phyloP scores from a whole-genome alignment of 257 asterid genomes.

The Gentiana dahurica region DNA sequence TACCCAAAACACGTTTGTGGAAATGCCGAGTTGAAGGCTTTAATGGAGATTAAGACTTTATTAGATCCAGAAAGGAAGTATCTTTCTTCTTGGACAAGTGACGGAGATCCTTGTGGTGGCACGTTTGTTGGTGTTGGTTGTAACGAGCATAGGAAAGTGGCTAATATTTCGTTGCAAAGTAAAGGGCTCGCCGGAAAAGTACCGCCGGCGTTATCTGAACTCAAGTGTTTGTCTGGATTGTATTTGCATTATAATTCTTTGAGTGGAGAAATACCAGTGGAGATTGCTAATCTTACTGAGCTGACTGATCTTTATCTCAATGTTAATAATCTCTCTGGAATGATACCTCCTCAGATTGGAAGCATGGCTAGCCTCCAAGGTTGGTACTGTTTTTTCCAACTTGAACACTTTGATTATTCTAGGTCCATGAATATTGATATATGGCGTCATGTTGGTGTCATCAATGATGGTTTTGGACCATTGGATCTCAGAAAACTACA shows the following conservation, averaged over 20 bases:
- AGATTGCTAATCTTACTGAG: constrained; percentile 70
- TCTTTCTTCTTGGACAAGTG: constrained; percentile 51
- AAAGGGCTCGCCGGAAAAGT: constrained; percentile 66
- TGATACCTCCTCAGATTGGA: constrained; percentile 51
- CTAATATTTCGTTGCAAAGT: constrained; percentile 52
- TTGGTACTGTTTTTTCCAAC: constrained; percentile 6
- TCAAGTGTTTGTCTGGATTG: constrained; percentile 72
- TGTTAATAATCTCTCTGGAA: constrained; percentile 56
- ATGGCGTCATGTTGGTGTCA: too few relatives aligned
- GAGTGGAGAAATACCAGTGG: constrained; percentile 63
- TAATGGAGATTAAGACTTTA: constrained; percentile 64
- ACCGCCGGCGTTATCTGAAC: constrained; percentile 73
- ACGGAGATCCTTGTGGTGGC: constrained; percentile 73
- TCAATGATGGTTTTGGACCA: too few relatives aligned
- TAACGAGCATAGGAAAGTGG: constrained; percentile 68
- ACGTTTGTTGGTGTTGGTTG: constrained; percentile 68
- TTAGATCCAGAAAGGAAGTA: constrained; percentile 57
- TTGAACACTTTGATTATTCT: too few relatives aligned
- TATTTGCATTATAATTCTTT: constrained; percentile 71
- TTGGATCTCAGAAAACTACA: too few relatives aligned
- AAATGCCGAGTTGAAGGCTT: constrained; percentile 59
- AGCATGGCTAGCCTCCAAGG: constrained; percentile 82
- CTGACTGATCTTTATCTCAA: constrained; percentile 70
- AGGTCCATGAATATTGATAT: too few relatives aligned
- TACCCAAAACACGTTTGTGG: constrained; percentile 15